These are phyloP conservation scores for Cornus suecica DNA, from an alignment of 148 eudicot species.

Conservation along the genomic window DNA sequence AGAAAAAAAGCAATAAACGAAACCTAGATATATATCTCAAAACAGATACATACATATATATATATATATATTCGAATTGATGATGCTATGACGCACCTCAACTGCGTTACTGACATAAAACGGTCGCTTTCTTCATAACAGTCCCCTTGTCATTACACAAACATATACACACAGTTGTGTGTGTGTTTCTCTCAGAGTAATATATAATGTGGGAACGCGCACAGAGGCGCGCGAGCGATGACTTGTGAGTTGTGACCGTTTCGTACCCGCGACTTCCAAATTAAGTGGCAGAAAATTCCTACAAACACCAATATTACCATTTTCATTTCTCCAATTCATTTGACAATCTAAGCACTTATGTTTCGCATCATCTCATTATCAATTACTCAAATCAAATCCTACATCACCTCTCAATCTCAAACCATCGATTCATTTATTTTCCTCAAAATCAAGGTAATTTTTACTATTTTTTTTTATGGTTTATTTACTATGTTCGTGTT, in stretches of 20 bases:
- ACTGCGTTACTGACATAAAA: too few relatives aligned
- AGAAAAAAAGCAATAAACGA: too few relatives aligned
- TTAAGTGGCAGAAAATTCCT: background rate
- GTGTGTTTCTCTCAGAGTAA: background rate
- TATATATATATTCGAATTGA: too few relatives aligned
- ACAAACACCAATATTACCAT: background rate
- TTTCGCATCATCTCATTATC: background rate
- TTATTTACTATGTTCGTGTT: background rate
- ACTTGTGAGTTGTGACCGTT: background rate
- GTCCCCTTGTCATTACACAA: too few relatives aligned
- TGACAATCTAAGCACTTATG: background rate
- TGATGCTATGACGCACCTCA: too few relatives aligned
- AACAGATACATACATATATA: too few relatives aligned
- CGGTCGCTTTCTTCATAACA: too few relatives aligned
- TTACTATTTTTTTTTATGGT: background rate
- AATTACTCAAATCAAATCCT: background rate
- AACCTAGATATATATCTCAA: too few relatives aligned
- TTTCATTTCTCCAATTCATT: too few relatives aligned
- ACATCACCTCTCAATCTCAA: background rate
- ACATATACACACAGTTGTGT: too few relatives aligned
- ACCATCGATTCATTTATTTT: background rate
- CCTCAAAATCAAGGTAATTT: background rate
- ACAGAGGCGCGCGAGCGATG: background rate
- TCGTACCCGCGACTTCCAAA: background rate
- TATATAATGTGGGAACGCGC: background rate